Evolutionary conservation across 2,329 filamentous ascomycete genomes (phyloP), one percentile per base, ranked within the genome.

Genomic region (Spiromastix sp.): DNA sequence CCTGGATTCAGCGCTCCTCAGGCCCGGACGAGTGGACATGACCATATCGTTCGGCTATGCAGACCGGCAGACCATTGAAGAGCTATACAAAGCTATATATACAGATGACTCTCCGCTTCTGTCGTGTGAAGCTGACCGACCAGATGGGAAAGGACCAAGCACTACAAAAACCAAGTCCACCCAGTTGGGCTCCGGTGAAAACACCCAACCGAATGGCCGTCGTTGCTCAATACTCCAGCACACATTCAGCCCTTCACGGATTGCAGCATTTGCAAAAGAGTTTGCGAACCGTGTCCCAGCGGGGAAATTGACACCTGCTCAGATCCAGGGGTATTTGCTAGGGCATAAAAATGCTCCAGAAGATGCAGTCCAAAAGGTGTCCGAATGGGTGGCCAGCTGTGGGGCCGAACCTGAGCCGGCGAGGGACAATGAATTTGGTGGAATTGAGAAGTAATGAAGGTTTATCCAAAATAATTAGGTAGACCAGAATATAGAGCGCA

Each of bases 21-120:
- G 80, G 1, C 79, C 79, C 0, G 80, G 79, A 0, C 67, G 80
- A 2, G 73, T 84, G 1, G 79, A 85, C 45, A 67, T 73, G 54
- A 72, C 71, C 40, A 68, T 84, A 10, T 57, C 64, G 35, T 81
- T 83, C 51, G 59, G 53, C 2, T 57, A 54, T 32, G 54, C 63
- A 4, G 56, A 52, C 12, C 39, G 46, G 4, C 46, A 46, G 6
- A 56, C 59, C 10, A 52, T 64, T 12, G 42, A 51, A 24, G 55
- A 63, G 17, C 49, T 66, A 4, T 66, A 63, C 44, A 46, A 49
- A 9, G 57, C 56, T 2, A 60, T 61, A 3, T 62, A 61, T 30
- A 46, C 48, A 1, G n/a, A 7, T 24, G 21, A 24, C n/a, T 24
- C 21, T 24, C 21, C 21, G 7, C n/a, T n/a, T 7, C 21, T 7